Base-by-base conservation (phyloP, 192 early-diverging fungal genomes). In the Backusella macrospora region DNA sequence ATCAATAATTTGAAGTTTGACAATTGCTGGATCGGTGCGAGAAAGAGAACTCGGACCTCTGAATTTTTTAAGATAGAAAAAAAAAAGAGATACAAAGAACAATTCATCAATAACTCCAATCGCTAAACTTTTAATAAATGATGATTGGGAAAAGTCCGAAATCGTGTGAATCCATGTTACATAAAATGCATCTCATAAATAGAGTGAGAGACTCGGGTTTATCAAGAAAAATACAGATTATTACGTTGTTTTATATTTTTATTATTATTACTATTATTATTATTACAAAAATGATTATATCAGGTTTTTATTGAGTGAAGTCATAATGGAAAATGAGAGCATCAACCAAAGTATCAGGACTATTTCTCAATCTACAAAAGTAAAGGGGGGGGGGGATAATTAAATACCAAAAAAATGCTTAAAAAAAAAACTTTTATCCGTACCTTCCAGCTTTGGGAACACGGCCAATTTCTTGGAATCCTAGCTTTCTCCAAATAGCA, bases 251-350 rank as follows among this genome's bases (percentile, higher is more conserved):
- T 48, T 48, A 48, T 48, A 34, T 34, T 34, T 64, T 64, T 29
- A 37, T 38, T 64, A 13, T 14, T 39, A 37, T 64, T 64, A 38
- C 62, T n/a, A n/a, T 64, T 29, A 37, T 38, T 64, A 13, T 14
- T 39, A 37, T 64, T 64, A 38, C 62, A 38, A 6, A 63, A 64
- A 64, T 18, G 0, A 21, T 8, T 5, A 8, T 8, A 52, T 21
- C 9, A 26, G 21, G 43, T 29, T 72, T 71, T 21, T 68, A 39
- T 39, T 55, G 40, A 62, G 79, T 70, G 79, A 94, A 94, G 71
- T 94, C 93, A 73, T 91, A 91, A 72, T 94, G 86, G 76, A 92
- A 93, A 44, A 90, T 85, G 48, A 94, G 82, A 0, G 91, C 93
- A 83, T 93, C 91, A 2, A 91, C 88, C 38, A 76, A 84, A 65